Base-by-base conservation (phyloP, 305 asterid species). In the Caryopteris hybrid region DNA sequence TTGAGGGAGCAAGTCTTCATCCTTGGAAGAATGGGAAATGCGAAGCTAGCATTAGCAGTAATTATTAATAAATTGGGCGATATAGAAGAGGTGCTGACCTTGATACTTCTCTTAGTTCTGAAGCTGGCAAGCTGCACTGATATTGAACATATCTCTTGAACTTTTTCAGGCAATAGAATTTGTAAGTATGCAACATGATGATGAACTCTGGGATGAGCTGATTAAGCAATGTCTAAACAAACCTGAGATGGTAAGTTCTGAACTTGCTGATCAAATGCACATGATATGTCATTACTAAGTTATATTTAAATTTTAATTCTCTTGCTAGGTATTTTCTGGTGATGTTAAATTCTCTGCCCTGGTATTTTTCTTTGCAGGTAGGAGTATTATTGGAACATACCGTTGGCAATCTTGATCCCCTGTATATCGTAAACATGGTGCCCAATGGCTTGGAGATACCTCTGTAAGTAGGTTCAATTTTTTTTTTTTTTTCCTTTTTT, bases 391-490 rank as follows among this genome's bases (percentile, higher is more conserved):
- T 94, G 81, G 99, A 94, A 83, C 99, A 94, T 80, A 94, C 99
- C 43, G 98, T 94, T 56, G 98, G 99, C 64, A 86, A 94, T 88
- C 98, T 94, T 64, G 99, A 94, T 89, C 99, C 99, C 64, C 85
- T 94, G 29, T 86, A 86, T 72, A 94, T 94, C 43, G 98, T 94
- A 52, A 83, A 81, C 67, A 89, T 75, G 92, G 92, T 94, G 76
- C 99, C 99, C 69, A 84, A 85, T 82, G 99, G 98, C 74, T 78
- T 94, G 79, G 95, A 94, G 78, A 94, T 94, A 81, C 99, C 99
- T 62, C 89, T 86, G 99, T 94, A 73, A 79, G 95, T 75, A 57
- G 59, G 70, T 59, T 38, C 20, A 10, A 10, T 58, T 4, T 59
- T 39, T 34, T 51, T 42, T 53, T 64, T 56, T 43, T 14, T 11